Base-by-base conservation (phyloP, 768 basidiomycete genomes). In the Peribolospora kevripleyi region DNA sequence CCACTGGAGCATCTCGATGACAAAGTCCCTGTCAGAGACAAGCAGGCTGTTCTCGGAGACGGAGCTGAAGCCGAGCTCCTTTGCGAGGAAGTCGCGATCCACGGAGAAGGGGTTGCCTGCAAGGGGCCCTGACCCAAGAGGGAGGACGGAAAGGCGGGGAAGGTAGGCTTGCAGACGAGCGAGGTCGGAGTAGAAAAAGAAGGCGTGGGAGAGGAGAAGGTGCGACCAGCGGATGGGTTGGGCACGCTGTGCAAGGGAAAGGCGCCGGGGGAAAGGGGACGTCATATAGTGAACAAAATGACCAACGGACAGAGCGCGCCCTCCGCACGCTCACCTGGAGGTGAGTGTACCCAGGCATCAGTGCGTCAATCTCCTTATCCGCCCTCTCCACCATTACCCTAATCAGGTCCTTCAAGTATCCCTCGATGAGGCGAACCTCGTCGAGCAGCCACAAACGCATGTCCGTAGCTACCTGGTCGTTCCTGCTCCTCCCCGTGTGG, bases 171-270 rank as follows among this genome's bases (percentile, higher is more conserved):
- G 57, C 54, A 65, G 55, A 0, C 64, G 61, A 47, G 58, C 55
- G 58, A 65, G 62, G 69, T 98, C 93, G 51, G 76, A 75, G n/a
- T 76, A 73, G 72, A 95, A 88, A 36, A 88, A 85, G 63, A 85
- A 84, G 4, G 88, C 87, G 67, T 98, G 87, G 25, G 88, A 91
- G 54, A 97, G 76, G 48, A 98, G 74, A 53, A 93, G 76, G 69
- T 98, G 93, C 0, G 93, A 90, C 93, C 93, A 98, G 59, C 93
- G 80, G 65, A 98, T 91, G 42, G 93, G 93, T 74, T 95, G 90
- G 14, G 82, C 93, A 45, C 93, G 82, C 91, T 98, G 61, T 25
- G 36, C 11, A 40, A 6, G 9, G 14, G 2, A 41, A 5, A 45
- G 46, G 10, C 5, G 6, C 11, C 13, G 38, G 49, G 38, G 50